Evolutionary conservation across 2,329 filamentous ascomycete species (phyloP).

Genomic region (Botrytis byssoidea): DNA sequence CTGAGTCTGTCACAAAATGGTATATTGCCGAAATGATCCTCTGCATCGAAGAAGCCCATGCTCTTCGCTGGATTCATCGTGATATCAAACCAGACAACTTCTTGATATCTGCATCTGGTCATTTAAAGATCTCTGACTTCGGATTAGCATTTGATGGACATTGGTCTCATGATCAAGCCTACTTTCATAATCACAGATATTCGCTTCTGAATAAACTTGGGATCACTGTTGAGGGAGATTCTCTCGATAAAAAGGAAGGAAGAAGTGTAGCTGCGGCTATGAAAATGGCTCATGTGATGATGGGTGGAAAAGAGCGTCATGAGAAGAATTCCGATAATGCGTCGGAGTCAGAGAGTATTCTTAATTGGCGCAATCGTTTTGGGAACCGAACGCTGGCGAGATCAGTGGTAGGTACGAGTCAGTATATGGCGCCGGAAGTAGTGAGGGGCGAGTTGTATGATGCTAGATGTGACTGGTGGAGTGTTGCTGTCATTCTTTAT

Average conservation of each 20-base stretch:
- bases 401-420: slow-evolving; percentile 90
- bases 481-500: slow-evolving; percentile 88
- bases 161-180: slow-evolving; percentile 87
- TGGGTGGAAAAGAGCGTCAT: slow-evolving; percentile 42
- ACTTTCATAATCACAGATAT: slow-evolving; percentile 82
- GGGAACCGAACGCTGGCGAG: slow-evolving; percentile 72
- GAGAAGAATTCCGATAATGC: slow-evolving; percentile 39
- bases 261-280: slow-evolving; percentile 43
- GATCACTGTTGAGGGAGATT: slow-evolving; percentile 71
- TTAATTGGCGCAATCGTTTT: slow-evolving; percentile 68
- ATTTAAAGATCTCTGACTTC: slow-evolving; percentile 95
- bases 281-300: slow-evolving; percentile 43
- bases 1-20: slow-evolving; percentile 75
- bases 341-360: slow-evolving; percentile 48
- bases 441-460: slow-evolving; percentile 81
- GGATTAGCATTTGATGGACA: slow-evolving; percentile 93
- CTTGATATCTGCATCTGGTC: slow-evolving; percentile 80
- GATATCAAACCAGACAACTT: slow-evolving; percentile 99
- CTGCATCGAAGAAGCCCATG: slow-evolving; percentile 89
- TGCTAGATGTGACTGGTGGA: slow-evolving; percentile 96
- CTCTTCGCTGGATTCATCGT: slow-evolving; percentile 85
- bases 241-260: slow-evolving; percentile 62
- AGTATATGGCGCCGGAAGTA: slow-evolving; percentile 98
- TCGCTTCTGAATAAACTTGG: slow-evolving; percentile 73
- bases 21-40: slow-evolving; percentile 96